Evolutionary conservation across 2,329 filamentous ascomycete genomes (phyloP).

Genomic region (Fusarium pseudocircinatum): DNA sequence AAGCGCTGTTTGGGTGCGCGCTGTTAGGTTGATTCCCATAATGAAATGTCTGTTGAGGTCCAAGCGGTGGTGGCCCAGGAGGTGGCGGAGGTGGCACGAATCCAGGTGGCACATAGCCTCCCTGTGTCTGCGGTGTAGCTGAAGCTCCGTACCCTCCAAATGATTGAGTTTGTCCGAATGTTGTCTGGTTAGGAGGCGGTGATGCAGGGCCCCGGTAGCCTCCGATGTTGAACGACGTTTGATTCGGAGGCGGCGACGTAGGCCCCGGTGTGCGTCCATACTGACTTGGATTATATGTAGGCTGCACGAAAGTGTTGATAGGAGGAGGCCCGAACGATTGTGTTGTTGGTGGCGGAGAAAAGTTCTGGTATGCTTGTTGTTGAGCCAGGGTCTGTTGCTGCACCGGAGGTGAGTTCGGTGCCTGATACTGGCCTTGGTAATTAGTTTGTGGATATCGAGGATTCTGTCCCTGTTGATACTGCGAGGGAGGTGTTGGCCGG

Average conservation of each 20-base stretch:
- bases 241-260: conserved; percentile 71
- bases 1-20: conserved; percentile 41
- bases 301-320: conserved; percentile 58
- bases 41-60: conserved; percentile 70
- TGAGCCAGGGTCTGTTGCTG: conserved; percentile 53
- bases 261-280: conserved; percentile 67
- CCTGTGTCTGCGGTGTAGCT: conserved; percentile 53
- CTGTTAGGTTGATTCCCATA: conserved; percentile 52
- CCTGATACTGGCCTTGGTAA: conserved; percentile 67
- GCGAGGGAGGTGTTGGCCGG: conserved; percentile 25
- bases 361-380: conserved; percentile 56
- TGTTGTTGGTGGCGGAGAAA: conserved; percentile 43
- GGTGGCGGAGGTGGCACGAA: conserved; percentile 72
- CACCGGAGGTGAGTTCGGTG: conserved; percentile 58
- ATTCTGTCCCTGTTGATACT: conserved; percentile 44
- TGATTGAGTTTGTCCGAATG: conserved; percentile 55
- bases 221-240: conserved; percentile 59
- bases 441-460: conserved; percentile 64
- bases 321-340: conserved; percentile 49
- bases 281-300: conserved; percentile 66
- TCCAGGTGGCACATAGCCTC: conserved; percentile 61
- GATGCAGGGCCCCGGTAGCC: conserved; percentile 57
- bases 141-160: conserved; percentile 51
- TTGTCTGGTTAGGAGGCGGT: conserved; percentile 67
- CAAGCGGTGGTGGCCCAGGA: conserved; percentile 69